Percentiles rank a stretch among this genome's conserved stretches.
Evolutionary conservation across 257 asterid species (phyloP).

Genomic region (Agastache rugosa): DNA sequence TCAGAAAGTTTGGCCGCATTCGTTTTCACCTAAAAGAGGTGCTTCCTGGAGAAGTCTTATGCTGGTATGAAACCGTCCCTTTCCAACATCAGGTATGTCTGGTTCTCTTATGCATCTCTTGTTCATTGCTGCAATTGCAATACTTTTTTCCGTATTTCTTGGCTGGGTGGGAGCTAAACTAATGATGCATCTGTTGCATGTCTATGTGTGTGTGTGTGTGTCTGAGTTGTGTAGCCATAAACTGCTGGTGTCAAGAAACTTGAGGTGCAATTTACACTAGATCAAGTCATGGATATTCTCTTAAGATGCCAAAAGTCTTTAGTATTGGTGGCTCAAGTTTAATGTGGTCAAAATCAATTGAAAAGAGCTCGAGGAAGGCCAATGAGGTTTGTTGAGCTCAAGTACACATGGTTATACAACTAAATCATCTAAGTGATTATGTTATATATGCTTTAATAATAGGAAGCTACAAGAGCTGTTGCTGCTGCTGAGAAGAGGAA

Average conservation of each 20-base stretch:
- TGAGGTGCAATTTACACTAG: slow-evolving; percentile 86
- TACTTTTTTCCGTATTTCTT: slow-evolving; percentile 14
- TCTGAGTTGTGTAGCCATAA: slow-evolving; percentile 60
- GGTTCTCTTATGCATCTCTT: slow-evolving; percentile 33
- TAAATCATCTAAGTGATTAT: slow-evolving; percentile 28
- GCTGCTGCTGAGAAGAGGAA: slow-evolving; percentile 72
- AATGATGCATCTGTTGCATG: slow-evolving; percentile 33
- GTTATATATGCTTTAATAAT: slow-evolving; percentile 35
- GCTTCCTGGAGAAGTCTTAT: slow-evolving; percentile 58
- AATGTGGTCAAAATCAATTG: slow-evolving; percentile 98
- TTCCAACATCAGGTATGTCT: slow-evolving; percentile 59
- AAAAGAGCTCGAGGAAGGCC: slow-evolving; percentile 73
- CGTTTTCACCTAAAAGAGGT: slow-evolving; percentile 75
- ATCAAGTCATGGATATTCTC: slow-evolving; percentile 83
- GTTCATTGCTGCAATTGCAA: slow-evolving; percentile 17
- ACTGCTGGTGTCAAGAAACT: slow-evolving; percentile 66
- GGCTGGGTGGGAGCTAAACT: slow-evolving; percentile 25
- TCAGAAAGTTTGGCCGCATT: slow-evolving; percentile 56
- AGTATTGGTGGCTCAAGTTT: slow-evolving; percentile 80
- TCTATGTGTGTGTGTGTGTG: slow-evolving; percentile 30
- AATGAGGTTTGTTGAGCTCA: slow-evolving; percentile 67
- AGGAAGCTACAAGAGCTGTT: slow-evolving; percentile 88
- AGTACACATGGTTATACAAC: slow-evolving; percentile 35
- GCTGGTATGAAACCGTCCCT: slow-evolving; percentile 47
- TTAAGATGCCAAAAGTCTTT: slow-evolving; percentile 73